Conservation (phyloP, 352 stramenopile species). For the Phytophthora kernoviae region DNA sequence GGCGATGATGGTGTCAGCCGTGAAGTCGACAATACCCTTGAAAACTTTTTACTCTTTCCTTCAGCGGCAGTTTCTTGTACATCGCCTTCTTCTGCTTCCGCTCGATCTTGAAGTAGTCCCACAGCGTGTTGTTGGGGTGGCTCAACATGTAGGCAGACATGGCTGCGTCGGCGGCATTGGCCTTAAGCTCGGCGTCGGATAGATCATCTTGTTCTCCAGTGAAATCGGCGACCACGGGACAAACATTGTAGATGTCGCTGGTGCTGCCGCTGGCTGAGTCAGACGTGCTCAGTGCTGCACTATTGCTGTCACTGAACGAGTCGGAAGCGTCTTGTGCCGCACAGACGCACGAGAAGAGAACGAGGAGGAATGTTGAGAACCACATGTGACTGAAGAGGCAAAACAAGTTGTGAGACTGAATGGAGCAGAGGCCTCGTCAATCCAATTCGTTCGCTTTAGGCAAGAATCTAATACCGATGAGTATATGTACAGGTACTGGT, state of each 20-base stretch:
- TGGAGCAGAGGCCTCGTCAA: too few species aligned
- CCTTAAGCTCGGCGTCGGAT: not conserved
- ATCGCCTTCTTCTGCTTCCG: not conserved
- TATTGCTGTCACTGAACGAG: not conserved
- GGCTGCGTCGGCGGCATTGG: conserved; percentile 1
- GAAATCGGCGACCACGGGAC: conserved; percentile 1
- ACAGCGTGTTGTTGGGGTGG: conserved; percentile 3
- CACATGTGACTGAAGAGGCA: not conserved
- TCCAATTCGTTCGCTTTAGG: too few species aligned
- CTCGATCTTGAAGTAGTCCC: conserved; percentile 5
- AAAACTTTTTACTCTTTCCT: not conserved
- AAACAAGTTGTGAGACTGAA: not conserved
- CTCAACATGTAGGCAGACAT: conserved; percentile 3
- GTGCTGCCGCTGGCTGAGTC: not conserved
- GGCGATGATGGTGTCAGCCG: not conserved
- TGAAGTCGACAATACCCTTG: not conserved
- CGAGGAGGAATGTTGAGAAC: not conserved
- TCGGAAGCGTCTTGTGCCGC: not conserved
- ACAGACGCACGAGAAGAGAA: conserved; percentile 1
- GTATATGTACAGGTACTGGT: not conserved
- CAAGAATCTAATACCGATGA: too few species aligned
- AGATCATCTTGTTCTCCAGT: not conserved
- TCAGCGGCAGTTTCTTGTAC: conserved; percentile 2
- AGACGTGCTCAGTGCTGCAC: not conserved
- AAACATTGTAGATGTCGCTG: not conserved